Base-by-base conservation (phyloP, 2,329 filamentous ascomycete genomes). In the Ophiosphaerella herpotricha region DNA sequence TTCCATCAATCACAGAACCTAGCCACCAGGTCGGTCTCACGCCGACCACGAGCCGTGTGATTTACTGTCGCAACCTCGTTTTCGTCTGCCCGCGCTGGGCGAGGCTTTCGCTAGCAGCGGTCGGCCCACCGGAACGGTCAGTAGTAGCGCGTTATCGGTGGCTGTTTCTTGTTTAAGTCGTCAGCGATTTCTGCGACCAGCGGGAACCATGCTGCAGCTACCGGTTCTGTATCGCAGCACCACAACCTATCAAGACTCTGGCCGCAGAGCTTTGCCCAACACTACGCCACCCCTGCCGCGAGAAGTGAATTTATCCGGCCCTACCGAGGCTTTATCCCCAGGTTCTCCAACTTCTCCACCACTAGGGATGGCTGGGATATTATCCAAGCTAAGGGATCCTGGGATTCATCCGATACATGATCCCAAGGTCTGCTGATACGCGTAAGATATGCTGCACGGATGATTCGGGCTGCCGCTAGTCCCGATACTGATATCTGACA, bases 1-100 rank as follows among this genome's bases (percentile, higher is more conserved):
- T 61, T 64, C 61, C 61, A 58, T 58, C 61, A 57, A 63, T 63
- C 60, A 62, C 58, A 57, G 48, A 46, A 39, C 36, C 31, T 34
- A 33, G 48, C 46, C 40, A 21, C 39, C 42, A 18, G 37, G 37
- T 43, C 55, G 55, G 63, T 48, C 58, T 52, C 40, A 55, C 40
- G 49, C 52, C 49, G 45, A 55, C 46, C 47, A 46, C 47, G 7
- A 57, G 39, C 45, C 50, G 47, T 36, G 48, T 57, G 55, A 50
- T 51, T 48, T 32, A 45, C 51, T 48, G 40, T 54, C 40, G 53
- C 43, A 23, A 55, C 50, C 52, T 55, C 47, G 46, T 53, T 48
- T 43, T 43, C 38, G 49, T 49, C 35, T 48, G 51, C 39, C 54
- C 21, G 35, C 48, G 43, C 53, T 46, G 46, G 50, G 42, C 52